These are phyloP conservation scores for Pulveroboletus sp. DNA, from an alignment of 768 basidiomycete species.

Conservation along the genomic window DNA sequence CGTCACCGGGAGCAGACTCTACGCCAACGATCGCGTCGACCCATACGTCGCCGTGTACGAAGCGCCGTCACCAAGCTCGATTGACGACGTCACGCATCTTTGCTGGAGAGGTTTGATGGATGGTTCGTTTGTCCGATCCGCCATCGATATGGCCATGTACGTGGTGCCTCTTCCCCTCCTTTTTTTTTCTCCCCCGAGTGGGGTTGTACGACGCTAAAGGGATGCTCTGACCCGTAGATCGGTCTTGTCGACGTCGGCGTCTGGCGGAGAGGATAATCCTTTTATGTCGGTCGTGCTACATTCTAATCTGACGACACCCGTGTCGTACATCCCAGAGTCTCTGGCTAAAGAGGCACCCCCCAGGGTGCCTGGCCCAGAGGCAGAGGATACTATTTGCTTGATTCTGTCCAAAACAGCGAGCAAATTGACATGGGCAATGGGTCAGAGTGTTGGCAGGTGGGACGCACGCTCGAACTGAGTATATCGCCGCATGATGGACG, in stretches of 20 bases:
- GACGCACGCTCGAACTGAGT: conserved; percentile 39
- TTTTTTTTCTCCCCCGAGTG: background rate
- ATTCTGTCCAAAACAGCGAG: conserved; percentile 28
- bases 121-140: conserved; percentile 46
- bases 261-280: conserved; percentile 2
- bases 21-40: conserved; percentile 59
- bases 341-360: conserved; percentile 27
- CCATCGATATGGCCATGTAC: conserved; percentile 43
- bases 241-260: conserved; percentile 3
- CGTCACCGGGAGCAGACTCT: conserved; percentile 37
- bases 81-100: conserved; percentile 49
- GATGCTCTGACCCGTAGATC: conserved; percentile 1
- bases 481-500: too few relatives aligned
- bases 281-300: conserved; percentile 21
- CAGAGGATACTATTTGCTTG: conserved; percentile 51
- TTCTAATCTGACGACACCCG: conserved; percentile 45
- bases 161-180: background rate
- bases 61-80: conserved; percentile 39
- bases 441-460: conserved; percentile 41
- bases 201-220: background rate
- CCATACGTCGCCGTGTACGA: conserved; percentile 67
- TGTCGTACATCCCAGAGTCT: conserved; percentile 43
- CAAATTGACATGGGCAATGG: conserved; percentile 37
- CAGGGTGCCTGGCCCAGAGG: conserved; percentile 43
- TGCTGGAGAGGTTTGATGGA: conserved; percentile 59